Conservation (phyloP, 2,329 filamentous ascomycete species). For the Penicillium sp. region DNA sequence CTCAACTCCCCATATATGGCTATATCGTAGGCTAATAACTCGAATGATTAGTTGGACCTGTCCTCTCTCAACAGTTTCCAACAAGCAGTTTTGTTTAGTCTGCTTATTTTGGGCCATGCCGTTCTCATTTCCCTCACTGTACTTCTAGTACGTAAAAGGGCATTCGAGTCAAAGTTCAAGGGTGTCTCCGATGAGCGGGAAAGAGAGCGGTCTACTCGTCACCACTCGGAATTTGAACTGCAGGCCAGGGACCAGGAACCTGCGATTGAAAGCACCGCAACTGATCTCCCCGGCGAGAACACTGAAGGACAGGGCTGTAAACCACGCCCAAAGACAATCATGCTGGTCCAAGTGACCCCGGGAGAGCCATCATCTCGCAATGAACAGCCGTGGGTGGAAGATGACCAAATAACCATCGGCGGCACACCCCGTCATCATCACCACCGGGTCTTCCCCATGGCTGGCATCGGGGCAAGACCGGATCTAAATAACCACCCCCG, state of each 20-base stretch:
- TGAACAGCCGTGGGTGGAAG: constrained; percentile 27
- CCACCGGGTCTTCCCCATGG: constrained; percentile 34
- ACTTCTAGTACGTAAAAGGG: constrained; percentile 57
- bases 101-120: constrained; percentile 64
- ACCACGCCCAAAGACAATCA: constrained; percentile 1
- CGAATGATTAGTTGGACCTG: constrained; percentile 44
- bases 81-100: constrained; percentile 62
- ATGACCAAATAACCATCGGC: constrained; percentile 30
- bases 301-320: not conserved
- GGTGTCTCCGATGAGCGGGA: constrained; percentile 46
- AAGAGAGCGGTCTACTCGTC: constrained; percentile 12
- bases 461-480: constrained; percentile 34
- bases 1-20: not conserved
- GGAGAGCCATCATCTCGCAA: constrained; percentile 3
- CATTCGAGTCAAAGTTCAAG: constrained; percentile 61
- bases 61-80: constrained; percentile 65
- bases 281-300: not conserved
- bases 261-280: not conserved
- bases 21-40: not conserved
- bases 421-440: constrained; percentile 22
- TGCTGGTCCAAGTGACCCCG: not conserved
- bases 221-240: constrained; percentile 10
- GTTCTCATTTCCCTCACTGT: constrained; percentile 67
- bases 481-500: constrained; percentile 36
- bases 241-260: not conserved